Base-by-base conservation (phyloP, 176 grass and related monocot species). In the Phoenix dactylifera region DNA sequence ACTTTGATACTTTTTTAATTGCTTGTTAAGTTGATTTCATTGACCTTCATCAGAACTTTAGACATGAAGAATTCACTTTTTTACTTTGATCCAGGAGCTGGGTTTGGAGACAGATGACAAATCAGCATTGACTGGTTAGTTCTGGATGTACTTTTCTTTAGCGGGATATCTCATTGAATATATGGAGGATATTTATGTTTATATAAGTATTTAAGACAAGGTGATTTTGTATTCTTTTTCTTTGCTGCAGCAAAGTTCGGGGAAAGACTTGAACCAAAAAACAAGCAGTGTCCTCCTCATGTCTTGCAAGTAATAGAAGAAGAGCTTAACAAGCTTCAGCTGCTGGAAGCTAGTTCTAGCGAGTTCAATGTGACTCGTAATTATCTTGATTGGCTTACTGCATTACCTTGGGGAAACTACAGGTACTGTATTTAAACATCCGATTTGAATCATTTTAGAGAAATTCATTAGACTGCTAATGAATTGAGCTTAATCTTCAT, bases 351-450 rank as follows among this genome's bases (percentile, higher is more conserved):
- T 22, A 88, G 81, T 74, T 97, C 93, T 76, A 97, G 87, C 24
- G 93, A 97, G 84, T 97, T 97, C 55, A 91, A 80, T 54, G 93
- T 97, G 84, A 97, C 93, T 69, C 80, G 93, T 32, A 97, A 97
- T 69, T 97, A 97, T 77, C 84, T 97, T 72, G 93, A 97, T 81
- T 97, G 93, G 93, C 70, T 97, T 57, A 97, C 93, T 14, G 78
- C 81, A 58, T 83, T 97, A 55, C 93, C 93, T 0, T 97, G 93
- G 93, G 93, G 93, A 85, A 88, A 91, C 63, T 97, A 88, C 76
- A 97, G 93, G 93, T 97, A 14, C 20, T 22, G 22, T 54, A 17
- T 54, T 39, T 63, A 30, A 56, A 16, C 16, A n/a, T 69, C 58
- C 23, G 0, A 12, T 16, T 51, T 4, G 3, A 15, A 15, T 25